These are phyloP conservation scores for Starmerella stellata DNA, from an alignment of 805 yeast genomes.

Conservation along the genomic window DNA sequence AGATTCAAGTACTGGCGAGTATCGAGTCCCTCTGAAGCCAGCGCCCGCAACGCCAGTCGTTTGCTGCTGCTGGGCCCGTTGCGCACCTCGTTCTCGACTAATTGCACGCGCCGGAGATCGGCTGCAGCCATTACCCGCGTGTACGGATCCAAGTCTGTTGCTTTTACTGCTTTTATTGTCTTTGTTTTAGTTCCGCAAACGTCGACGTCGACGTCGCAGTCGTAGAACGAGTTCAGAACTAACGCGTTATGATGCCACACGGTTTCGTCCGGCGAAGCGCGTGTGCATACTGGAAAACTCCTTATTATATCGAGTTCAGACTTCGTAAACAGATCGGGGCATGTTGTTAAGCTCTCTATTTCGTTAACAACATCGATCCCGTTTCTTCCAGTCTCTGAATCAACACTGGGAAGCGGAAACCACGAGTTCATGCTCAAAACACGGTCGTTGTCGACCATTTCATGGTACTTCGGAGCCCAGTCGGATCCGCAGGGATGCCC, in stretches of 20 bases:
- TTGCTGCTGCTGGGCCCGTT: constrained; percentile 3
- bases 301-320: no score
- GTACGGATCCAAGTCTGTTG: no score
- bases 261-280: constrained; percentile 3
- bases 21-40: constrained; percentile 10
- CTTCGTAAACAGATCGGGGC: neutral
- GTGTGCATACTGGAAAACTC: no score
- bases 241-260: neutral
- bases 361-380: neutral
- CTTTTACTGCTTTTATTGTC: no score
- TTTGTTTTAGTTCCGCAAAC: no score
- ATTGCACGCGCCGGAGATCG: constrained; percentile 12
- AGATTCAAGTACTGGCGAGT: constrained; percentile 8
- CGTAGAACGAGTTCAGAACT: constrained; percentile 2
- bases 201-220: constrained; percentile 8
- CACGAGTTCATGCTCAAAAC: constrained; percentile 17
- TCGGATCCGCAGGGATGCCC: constrained; percentile 20
- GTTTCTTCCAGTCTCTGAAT: neutral
- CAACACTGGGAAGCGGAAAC: constrained; percentile 2
- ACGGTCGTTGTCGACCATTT: constrained; percentile 6
- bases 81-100: constrained; percentile 1
- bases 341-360: neutral
- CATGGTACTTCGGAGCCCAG: constrained; percentile 19
- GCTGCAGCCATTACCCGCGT: constrained; percentile 19
- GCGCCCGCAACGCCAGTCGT: constrained; percentile 6